Conservation (phyloP, 2,329 filamentous ascomycete species). For the Westerdykella aurantiaca region DNA sequence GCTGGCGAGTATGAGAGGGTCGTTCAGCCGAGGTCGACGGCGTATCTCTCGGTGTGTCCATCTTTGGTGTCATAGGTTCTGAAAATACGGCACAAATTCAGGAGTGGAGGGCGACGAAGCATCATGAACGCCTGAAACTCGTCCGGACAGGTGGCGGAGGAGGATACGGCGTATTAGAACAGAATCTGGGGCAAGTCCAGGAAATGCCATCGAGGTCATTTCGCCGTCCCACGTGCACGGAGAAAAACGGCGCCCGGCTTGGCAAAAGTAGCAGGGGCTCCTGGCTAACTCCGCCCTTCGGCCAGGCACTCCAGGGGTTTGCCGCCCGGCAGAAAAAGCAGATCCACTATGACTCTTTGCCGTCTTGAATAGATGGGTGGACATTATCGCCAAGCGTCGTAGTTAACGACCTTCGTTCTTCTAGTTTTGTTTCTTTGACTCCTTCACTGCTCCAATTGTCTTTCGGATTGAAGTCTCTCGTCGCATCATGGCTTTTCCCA, state of each 20-base stretch:
- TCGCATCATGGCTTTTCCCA: slow-evolving; percentile 30
- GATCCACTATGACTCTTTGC: too few relatives aligned
- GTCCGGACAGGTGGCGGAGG: background rate
- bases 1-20: background rate
- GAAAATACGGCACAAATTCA: background rate
- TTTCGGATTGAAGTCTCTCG: background rate
- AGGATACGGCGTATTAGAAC: background rate
- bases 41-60: slow-evolving; percentile 13
- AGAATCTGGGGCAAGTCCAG: too few relatives aligned
- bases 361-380: too few relatives aligned
- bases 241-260: background rate
- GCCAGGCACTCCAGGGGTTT: background rate
- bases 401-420: too few relatives aligned
- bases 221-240: slow-evolving; percentile 19
- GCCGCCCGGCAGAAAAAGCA: slow-evolving; percentile 1
- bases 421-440: background rate
- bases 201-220: slow-evolving; percentile 7
- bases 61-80: slow-evolving; percentile 19
- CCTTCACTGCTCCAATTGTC: background rate
- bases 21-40: slow-evolving; percentile 6
- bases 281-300: background rate
- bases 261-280: background rate
- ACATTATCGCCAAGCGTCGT: too few relatives aligned
- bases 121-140: background rate
- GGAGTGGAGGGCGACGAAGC: background rate